A percentile compares a stretch with the other conserved stretches of the same genome.
phyloP scores from a whole-genome alignment of 2,329 filamentous ascomycete genomes.

The Colletotrichum limetticola region DNA sequence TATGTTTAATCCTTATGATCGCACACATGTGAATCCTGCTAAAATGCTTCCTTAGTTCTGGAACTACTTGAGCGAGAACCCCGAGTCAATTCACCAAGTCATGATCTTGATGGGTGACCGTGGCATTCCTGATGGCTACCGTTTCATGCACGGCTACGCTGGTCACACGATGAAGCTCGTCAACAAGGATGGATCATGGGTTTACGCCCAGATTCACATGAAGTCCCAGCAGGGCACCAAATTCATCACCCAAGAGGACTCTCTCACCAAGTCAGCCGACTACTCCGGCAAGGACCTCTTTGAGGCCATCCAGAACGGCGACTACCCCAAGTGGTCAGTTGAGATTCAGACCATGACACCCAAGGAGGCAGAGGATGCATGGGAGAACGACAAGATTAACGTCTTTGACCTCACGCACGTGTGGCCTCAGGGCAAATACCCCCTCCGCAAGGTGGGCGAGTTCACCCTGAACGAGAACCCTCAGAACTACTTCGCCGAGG shows the following conservation, averaged over 20 bases:
- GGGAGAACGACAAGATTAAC: conserved; percentile 50
- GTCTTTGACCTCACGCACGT: conserved; percentile 68
- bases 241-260: conserved; percentile 54
- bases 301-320: conserved; percentile 53
- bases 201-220: conserved; percentile 63
- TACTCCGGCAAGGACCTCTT: conserved; percentile 50
- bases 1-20: not conserved
- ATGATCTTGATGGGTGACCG: conserved; percentile 63
- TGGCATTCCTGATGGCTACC: conserved; percentile 57
- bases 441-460: conserved; percentile 69
- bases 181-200: conserved; percentile 56
- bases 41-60: conserved; percentile 49
- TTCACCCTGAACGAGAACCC: conserved; percentile 73
- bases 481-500: conserved; percentile 75
- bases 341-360: conserved; percentile 66
- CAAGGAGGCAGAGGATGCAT: conserved; percentile 54
- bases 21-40: not conserved
- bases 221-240: conserved; percentile 58
- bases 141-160: conserved; percentile 57
- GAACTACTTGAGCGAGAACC: conserved; percentile 50
- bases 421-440: conserved; percentile 70
- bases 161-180: conserved; percentile 61
- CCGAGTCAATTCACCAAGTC: conserved; percentile 60
- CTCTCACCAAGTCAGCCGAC: conserved; percentile 61
- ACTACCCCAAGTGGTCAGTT: conserved; percentile 62